Conservation (phyloP, 495 filamentous ascomycete species). For the Penicillium egyptiacum region DNA sequence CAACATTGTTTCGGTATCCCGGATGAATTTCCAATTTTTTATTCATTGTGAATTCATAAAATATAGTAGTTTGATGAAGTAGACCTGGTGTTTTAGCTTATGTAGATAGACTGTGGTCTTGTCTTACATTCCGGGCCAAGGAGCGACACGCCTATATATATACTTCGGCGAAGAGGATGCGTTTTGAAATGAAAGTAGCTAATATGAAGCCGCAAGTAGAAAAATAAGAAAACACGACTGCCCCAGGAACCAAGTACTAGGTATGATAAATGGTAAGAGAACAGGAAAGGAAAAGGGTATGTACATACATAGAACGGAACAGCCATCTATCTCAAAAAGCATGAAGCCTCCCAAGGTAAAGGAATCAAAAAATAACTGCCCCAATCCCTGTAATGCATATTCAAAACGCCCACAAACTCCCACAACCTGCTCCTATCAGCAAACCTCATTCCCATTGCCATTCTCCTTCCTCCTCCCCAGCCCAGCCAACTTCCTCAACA, state of each 20-base stretch:
- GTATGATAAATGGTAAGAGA: not conserved
- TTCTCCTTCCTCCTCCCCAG: constrained; percentile 15
- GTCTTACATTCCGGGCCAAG: no score
- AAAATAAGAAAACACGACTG: not conserved
- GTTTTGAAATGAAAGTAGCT: not conserved
- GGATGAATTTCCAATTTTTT: not conserved
- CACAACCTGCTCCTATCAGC: not conserved
- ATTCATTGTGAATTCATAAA: not conserved
- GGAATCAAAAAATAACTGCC: not conserved
- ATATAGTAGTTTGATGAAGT: not conserved
- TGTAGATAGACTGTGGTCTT: no score
- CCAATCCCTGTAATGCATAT: not conserved
- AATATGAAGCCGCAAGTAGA: no score
- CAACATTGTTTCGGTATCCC: not conserved
- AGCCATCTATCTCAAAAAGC: not conserved
- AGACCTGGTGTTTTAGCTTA: not conserved
- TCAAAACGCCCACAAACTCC: not conserved
- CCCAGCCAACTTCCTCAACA: constrained; percentile 29
- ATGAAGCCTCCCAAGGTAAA: not conserved
- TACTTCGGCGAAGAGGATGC: not conserved
- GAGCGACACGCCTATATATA: not conserved
- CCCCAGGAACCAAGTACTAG: not conserved
- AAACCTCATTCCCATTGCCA: constrained; percentile 3
- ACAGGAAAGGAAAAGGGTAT: not conserved
- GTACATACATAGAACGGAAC: constrained; percentile 4